Base-by-base conservation (phyloP, 148 eudicot genomes). In the Diospyros lotus region DNA sequence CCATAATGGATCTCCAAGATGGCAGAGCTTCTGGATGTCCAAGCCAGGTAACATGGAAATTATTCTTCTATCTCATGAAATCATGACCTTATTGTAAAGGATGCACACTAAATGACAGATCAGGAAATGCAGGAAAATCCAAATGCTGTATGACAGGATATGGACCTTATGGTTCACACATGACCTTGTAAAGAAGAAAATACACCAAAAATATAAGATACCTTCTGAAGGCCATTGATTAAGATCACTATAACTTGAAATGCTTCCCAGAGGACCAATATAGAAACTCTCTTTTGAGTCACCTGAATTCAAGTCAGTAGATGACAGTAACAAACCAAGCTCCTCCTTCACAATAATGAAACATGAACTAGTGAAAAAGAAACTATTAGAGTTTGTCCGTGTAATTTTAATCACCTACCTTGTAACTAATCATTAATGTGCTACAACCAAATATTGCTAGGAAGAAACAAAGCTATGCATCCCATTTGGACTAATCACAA, bases 181-280 rank as follows among this genome's bases (percentile, higher is more conserved):
- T 12, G n/a, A 6, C 12, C 58, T 52, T 40, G 18, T 40, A 3
- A 8, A n/a, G 14, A 71, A 56, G 13, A 45, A 5, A 41, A 60
- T 58, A 51, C 12, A 52, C 28, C 60, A 53, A 6, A 71, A 18
- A 0, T 6, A 17, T 65, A 58, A 75, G 41, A 61, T 85, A 93
- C 96, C 93, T 79, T 81, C 82, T 59, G 90, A 76, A 75, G 98
- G 95, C 95, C 96, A 90, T 59, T 87, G 98, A 73, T 93, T 93
- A 66, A 87, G 79, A 70, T 66, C 44, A 56, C 77, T 58, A 42
- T 62, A 42, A 6, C 9, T 45, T 43, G 71, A 42, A 68, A 73
- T 80, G 43, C 58, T 82, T 62, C 86, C 88, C 70, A 90, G 51
- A 63, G 88, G 83, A 41, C 98, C 93, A 64, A 93, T 79, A 66